Conservation (phyloP, 2,329 filamentous ascomycete genomes). For the Neofusicoccum kwambonambiense region DNA sequence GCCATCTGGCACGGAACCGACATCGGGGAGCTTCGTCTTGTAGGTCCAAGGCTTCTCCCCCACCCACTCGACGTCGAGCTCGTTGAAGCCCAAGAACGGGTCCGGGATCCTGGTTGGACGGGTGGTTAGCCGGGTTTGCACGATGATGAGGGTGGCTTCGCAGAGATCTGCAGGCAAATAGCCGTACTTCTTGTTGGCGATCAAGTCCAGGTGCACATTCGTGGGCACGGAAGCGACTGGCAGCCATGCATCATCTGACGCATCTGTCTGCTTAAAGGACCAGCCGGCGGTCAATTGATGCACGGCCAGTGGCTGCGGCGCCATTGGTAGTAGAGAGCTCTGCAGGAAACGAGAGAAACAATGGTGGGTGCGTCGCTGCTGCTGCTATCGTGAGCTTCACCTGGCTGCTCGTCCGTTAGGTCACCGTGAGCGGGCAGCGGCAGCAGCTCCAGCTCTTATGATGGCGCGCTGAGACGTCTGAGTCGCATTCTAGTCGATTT, state of each 20-base stretch:
- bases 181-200: slow-evolving; percentile 46
- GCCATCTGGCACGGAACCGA: slow-evolving; percentile 24
- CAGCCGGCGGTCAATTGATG: slow-evolving; percentile 42
- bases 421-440: background rate
- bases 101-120: slow-evolving; percentile 44
- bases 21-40: slow-evolving; percentile 39
- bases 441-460: slow-evolving; percentile 2
- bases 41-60: slow-evolving; percentile 50
- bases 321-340: slow-evolving; percentile 1
- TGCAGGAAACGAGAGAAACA: background rate
- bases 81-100: slow-evolving; percentile 52
- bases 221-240: slow-evolving; percentile 46
- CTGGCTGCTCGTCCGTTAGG: background rate
- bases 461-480: slow-evolving; percentile 18
- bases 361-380: background rate
- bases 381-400: background rate
- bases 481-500: slow-evolving; percentile 23
- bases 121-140: background rate
- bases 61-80: slow-evolving; percentile 51
- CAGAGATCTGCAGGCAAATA: slow-evolving; percentile 7
- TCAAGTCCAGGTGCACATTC: slow-evolving; percentile 49
- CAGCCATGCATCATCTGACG: slow-evolving; percentile 42
- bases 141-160: background rate
- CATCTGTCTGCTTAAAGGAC: slow-evolving; percentile 47
- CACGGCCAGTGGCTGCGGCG: slow-evolving; percentile 23